Evolutionary conservation across 148 eudicot genomes (phyloP).

Genomic region (Fagopyrum tataricum): DNA sequence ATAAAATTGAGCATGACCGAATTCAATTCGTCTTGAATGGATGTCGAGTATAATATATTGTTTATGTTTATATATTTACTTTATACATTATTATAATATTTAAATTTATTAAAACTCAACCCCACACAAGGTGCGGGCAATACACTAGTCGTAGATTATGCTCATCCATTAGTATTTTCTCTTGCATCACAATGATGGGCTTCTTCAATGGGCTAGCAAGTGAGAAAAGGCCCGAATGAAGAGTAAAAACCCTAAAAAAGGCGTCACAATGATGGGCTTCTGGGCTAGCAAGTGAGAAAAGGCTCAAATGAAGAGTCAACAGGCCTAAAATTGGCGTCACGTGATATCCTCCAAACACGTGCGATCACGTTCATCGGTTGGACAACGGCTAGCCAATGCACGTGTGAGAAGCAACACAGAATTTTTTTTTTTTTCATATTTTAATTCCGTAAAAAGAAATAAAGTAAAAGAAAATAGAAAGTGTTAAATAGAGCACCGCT

Average conservation of each 20-base stretch:
- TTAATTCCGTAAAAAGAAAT: background rate
- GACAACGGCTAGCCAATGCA: slow-evolving; percentile 12
- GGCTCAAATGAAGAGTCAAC: background rate
- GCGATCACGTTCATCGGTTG: slow-evolving; percentile 14
- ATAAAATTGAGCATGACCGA: no score
- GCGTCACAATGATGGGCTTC: slow-evolving; percentile 10
- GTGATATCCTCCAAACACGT: slow-evolving; percentile 10
- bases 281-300: background rate
- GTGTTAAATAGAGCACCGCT: slow-evolving; percentile 1
- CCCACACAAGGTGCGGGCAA: no score
- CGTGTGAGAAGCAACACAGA: background rate
- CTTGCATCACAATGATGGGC: no score
- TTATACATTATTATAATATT: no score
- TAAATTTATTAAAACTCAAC: no score
- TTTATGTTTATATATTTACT: no score
- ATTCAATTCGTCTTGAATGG: no score
- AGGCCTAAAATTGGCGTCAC: background rate
- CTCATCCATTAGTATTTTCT: no score
- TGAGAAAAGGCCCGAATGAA: background rate
- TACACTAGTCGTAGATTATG: no score
- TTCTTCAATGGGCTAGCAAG: no score
- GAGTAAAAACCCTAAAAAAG: background rate
- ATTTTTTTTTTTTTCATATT: no score
- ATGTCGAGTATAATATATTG: no score
- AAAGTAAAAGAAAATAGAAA: background rate